These are phyloP conservation scores for Peniophora sp. DNA, from an alignment of 1,284 basidiomycete genomes.

Conservation along the genomic window DNA sequence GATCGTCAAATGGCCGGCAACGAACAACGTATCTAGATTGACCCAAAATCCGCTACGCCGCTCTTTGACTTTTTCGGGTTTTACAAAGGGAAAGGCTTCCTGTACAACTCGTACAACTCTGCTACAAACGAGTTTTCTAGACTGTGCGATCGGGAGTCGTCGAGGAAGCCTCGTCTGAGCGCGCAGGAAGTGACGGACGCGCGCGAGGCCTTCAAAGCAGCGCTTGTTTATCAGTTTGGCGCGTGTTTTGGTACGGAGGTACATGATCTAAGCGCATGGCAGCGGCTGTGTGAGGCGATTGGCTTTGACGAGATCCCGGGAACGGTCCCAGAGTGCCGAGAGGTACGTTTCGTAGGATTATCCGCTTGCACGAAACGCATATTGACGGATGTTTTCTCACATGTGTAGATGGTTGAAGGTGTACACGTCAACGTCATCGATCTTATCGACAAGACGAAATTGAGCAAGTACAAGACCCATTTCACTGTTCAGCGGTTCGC, in stretches of 20 bases:
- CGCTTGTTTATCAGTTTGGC: conserved; percentile 24
- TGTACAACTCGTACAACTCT: no score
- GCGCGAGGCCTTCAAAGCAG: conserved; percentile 13
- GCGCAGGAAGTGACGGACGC: not conserved
- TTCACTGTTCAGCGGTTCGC: conserved; percentile 1
- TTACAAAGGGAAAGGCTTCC: no score
- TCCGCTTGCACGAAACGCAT: no score
- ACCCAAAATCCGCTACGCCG: no score
- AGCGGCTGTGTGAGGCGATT: conserved; percentile 16
- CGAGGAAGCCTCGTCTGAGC: no score
- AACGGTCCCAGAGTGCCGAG: conserved; percentile 15
- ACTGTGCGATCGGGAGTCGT: no score
- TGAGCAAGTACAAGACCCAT: no score
- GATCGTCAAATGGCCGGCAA: no score
- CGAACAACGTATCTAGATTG: no score
- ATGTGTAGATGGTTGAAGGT: conserved; percentile 18
- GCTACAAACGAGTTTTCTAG: no score
- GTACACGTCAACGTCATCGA: conserved; percentile 15
- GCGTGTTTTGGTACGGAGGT: conserved; percentile 21
- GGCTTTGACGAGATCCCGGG: conserved; percentile 16
- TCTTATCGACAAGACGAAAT: conserved; percentile 11
- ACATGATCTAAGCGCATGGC: conserved; percentile 22
- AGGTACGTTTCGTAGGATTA: conserved; percentile 8
- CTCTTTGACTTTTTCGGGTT: no score
- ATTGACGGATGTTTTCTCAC: no score